phyloP scores from a whole-genome alignment of 176 grass and related monocot species.

The Musa troglodytarum region DNA sequence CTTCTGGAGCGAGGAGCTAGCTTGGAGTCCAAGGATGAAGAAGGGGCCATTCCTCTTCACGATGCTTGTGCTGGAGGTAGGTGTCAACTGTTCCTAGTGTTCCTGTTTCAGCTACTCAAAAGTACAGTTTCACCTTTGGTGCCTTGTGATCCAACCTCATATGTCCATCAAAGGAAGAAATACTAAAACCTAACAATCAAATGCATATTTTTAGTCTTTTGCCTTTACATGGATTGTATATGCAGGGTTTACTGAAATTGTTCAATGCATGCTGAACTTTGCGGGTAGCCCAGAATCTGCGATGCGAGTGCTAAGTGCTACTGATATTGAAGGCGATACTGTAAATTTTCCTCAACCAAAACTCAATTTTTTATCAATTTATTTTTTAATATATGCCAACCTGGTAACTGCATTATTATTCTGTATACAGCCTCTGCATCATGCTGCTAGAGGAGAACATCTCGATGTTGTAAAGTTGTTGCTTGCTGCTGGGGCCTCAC shows the following conservation, averaged over 20 bases:
- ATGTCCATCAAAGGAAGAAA: not conserved
- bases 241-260: constrained; percentile 78
- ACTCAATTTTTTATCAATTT: not conserved
- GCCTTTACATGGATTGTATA: not conserved
- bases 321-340: constrained; percentile 86
- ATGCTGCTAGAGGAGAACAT: constrained; percentile 89
- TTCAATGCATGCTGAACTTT: constrained; percentile 56
- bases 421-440: constrained; percentile 68
- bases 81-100: not conserved
- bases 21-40: constrained; percentile 91
- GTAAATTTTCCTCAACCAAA: constrained; percentile 32
- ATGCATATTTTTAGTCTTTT: not conserved
- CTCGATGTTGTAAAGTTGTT: constrained; percentile 65
- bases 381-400: not conserved
- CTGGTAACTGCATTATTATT: not conserved
- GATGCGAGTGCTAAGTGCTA: constrained; percentile 43
- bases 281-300: constrained; percentile 33
- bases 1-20: constrained; percentile 65
- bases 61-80: constrained; percentile 94
- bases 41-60: constrained; percentile 89
- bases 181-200: not conserved
- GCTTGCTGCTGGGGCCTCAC: constrained; percentile 61
- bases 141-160: constrained; percentile 3
- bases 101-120: not conserved
- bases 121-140: not conserved